A percentile compares a stretch with the other conserved stretches of the same genome.
Conservation (phyloP, 257 asterid genomes). For the Echites panduratus region DNA sequence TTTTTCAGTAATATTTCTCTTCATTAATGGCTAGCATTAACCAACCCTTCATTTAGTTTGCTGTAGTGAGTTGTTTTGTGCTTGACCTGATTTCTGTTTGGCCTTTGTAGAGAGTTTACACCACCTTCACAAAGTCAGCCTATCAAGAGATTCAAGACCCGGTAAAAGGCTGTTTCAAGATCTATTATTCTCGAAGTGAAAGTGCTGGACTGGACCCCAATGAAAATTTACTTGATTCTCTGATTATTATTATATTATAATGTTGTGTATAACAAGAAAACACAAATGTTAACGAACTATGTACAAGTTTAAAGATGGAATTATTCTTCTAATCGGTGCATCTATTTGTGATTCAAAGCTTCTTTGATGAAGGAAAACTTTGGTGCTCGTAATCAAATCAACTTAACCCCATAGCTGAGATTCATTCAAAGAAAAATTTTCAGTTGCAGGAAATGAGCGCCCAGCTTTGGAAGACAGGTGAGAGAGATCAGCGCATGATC, state of each 20-base stretch:
- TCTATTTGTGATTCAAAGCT: background rate
- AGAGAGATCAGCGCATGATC: too few relatives aligned
- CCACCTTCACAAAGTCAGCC: background rate
- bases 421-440: too few relatives aligned
- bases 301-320: background rate
- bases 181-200: background rate
- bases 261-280: background rate
- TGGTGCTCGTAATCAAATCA: too few relatives aligned
- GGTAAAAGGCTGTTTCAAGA: background rate
- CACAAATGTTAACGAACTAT: background rate
- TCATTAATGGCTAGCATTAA: conserved; percentile 15
- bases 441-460: too few relatives aligned
- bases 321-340: too few relatives aligned
- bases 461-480: too few relatives aligned
- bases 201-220: too few relatives aligned
- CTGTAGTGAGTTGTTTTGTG: background rate
- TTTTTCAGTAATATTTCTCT: conserved; percentile 7
- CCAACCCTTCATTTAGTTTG: background rate
- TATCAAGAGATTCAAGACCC: background rate
- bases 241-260: background rate
- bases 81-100: background rate
- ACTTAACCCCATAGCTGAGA: too few relatives aligned
- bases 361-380: background rate
- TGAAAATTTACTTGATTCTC: background rate
- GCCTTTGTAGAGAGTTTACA: conserved; percentile 2